Percentiles rank a stretch among this genome's conserved stretches.
Evolutionary conservation across 192 early-diverging fungal genomes (phyloP).

Genomic region (Glomus cerebriforme): DNA sequence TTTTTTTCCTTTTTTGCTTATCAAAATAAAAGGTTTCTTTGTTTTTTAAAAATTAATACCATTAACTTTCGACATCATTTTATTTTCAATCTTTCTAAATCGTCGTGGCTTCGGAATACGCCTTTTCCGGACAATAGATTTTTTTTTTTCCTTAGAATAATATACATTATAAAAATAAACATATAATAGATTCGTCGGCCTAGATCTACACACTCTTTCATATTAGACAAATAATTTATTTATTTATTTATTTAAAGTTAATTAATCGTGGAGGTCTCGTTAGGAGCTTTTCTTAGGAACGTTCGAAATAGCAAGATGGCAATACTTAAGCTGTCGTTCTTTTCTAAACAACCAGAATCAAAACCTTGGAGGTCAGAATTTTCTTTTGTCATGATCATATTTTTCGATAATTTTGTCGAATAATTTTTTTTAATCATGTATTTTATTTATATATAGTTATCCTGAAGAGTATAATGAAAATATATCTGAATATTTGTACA

Average conservation of each 20-base stretch:
- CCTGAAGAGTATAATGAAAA: neutral
- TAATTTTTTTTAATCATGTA: neutral
- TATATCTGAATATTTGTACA: constrained; percentile 1
- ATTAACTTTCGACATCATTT: neutral
- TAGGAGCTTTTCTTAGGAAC: constrained; percentile 11
- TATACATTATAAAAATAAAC: too few relatives aligned
- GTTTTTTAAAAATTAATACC: neutral
- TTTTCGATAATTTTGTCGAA: neutral
- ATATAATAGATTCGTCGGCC: too few relatives aligned
- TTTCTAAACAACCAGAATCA: constrained; percentile 17
- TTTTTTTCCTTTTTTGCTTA: neutral
- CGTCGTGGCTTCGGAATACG: neutral
- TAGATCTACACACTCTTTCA: neutral
- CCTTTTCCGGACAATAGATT: neutral
- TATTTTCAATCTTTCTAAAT: neutral
- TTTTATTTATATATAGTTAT: neutral
- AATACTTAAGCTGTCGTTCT: constrained; percentile 7
- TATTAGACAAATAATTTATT: neutral
- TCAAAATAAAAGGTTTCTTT: neutral
- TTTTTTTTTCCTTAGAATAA: too few relatives aligned
- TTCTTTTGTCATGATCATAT: neutral
- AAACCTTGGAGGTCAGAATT: constrained; percentile 17
- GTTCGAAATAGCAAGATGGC: constrained; percentile 20
- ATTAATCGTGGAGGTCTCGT: constrained; percentile 5
- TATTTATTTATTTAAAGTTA: neutral